Evolutionary conservation across 345 rosid species (phyloP), one percentile per base, ranked within the genome.

Genomic region (Lumnitzera littorea): DNA sequence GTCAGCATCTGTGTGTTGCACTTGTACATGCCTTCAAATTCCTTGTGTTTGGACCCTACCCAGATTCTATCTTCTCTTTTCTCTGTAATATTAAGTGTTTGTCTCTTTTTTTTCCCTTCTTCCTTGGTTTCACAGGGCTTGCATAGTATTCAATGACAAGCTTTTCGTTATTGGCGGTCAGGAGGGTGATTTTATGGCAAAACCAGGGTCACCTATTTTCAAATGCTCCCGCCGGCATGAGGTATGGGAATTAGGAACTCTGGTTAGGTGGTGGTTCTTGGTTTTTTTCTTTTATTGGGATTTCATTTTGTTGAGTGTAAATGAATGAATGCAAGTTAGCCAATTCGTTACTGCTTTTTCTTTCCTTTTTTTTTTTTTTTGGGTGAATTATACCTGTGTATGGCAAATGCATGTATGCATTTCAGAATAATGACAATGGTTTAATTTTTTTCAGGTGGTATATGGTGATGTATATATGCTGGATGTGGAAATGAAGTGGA

Each of bases 131-230:
- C 20, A 50, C 79, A 88, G 90, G 85, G 88, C 88, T 59, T 84
- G 87, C 46, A 59, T 85, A 48, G 87, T 72, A 47, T 72, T 62
- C 24, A 65, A 78, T 48, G 89, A 80, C 55, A 68, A 72, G 20
- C 80, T 87, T 10, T 80, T 69, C 55, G 81, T 91, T 13, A 79
- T 87, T 5, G 97, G 96, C 1, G 92, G 97, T 60, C 97, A 91
- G 65, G 97, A 91, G 77, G 95, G 97, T 47, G 97, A 87, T 73
- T 90, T 90, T 62, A 80, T 79, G 91, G 86, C 96, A 20, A 87
- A 91, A 72, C 97, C 92, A 17, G 84, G 87, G 67, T 90, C 97
- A 9, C 72, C 92, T 5, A 84, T 85, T 69, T 90, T 83, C 83
- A 90, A 87, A 61, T 87, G 95, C 67, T 85, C 97, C 41, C 91